Evolutionary conservation across 768 basidiomycete species (phyloP), one percentile per base, ranked within the genome.

Genomic region (Tubosaeta sp.): DNA sequence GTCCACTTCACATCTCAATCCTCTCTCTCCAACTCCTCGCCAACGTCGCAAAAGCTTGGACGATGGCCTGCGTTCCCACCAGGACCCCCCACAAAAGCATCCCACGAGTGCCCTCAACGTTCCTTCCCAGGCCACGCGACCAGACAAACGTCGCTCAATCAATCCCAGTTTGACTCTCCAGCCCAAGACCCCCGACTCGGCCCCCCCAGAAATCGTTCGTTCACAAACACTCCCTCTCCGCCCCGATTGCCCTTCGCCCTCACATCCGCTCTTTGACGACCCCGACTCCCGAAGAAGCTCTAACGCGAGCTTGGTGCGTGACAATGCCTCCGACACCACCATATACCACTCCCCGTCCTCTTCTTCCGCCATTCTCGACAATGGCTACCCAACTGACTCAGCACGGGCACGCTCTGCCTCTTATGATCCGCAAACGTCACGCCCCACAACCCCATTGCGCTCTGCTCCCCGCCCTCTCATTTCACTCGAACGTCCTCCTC

Each of bases 121-220:
- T 46, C 58, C 74, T 39, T 50, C 55, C 16, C 54, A 55, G 7
- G 70, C 70, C 0, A 66, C 67, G 6, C 72, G 77, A 33, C 68
- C 72, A 0, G 78, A 77, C 25, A 76, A 73, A 42, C 70, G 82
- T 12, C 69, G 76, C 19, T 83, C 82, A 5, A 82, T 83, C 54
- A 83, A 81, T 51, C 83, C 83, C 1, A 74, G 65, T 5, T 63
- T 76, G 41, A 62, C 72, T 7, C 68, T 80, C 54, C 72, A 65
- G 19, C 50, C 54, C 33, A 58, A 57, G 13, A 1, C 43, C 2
- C 55, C 60, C 22, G 57, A 56, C 46, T 53, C 58, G 27, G 51
- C 57, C 10, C 56, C 57, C n/a, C 48, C 58, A 6, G 67, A 69
- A 14, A 67, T 71, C 55, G 44, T 59, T 19, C 71, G 64, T 41